Evolutionary conservation across 2,329 filamentous ascomycete species (phyloP).

Genomic region (Zopfia rhizophila): DNA sequence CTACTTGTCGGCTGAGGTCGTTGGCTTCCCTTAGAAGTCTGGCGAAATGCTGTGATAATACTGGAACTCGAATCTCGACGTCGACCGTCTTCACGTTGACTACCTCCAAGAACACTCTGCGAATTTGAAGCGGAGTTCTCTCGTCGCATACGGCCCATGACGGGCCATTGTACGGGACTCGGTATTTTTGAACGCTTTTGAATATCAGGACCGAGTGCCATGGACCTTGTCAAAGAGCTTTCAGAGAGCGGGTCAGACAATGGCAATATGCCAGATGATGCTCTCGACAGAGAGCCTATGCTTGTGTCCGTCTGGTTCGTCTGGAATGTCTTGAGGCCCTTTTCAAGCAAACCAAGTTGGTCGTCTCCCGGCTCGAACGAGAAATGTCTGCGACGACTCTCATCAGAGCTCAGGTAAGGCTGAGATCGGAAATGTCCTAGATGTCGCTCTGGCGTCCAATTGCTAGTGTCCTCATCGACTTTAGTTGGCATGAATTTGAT

Average conservation of each 20-base stretch:
- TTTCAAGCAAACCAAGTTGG: constrained; percentile 30
- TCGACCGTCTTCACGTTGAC: constrained; percentile 28
- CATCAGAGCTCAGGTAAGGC: constrained; percentile 28
- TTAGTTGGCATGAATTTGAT: neutral
- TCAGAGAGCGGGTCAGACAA: constrained; percentile 7
- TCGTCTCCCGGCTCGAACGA: constrained; percentile 59
- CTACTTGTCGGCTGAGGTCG: constrained; percentile 26
- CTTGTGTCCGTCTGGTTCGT: constrained; percentile 4
- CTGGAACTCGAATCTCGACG: constrained; percentile 43
- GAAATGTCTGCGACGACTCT: constrained; percentile 48
- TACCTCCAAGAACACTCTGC: constrained; percentile 39
- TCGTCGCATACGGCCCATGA: constrained; percentile 47
- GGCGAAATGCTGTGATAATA: constrained; percentile 39
- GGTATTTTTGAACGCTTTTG: constrained; percentile 53
- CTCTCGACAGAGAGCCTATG: constrained; percentile 16
- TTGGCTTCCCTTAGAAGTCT: constrained; percentile 26
- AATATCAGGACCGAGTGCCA: constrained; percentile 18
- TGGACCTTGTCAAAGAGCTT: neutral
- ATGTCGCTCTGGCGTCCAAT: constrained; percentile 8
- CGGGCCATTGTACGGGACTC: constrained; percentile 50
- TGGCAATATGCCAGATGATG: constrained; percentile 4
- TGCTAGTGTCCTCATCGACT: constrained; percentile 1
- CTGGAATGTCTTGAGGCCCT: constrained; percentile 18
- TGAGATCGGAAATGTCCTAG: constrained; percentile 29
- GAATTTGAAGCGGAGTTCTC: constrained; percentile 52